Evolutionary conservation across 176 grass and related monocot genomes (phyloP), one percentile per base, ranked within the genome.

Genomic region (Aegilops bicornis): DNA sequence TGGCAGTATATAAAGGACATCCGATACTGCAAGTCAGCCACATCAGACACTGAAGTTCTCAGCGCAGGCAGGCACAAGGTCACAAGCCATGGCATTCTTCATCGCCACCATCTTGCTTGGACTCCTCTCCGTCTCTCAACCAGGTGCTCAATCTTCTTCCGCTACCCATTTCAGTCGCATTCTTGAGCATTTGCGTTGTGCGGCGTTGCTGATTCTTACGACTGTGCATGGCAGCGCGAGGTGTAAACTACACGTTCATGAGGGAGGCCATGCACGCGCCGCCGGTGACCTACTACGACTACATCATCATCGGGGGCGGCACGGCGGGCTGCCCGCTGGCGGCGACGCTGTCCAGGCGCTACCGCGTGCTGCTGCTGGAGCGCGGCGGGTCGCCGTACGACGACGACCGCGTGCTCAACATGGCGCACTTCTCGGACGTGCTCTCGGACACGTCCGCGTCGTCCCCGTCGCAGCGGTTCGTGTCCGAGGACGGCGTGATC

Each of bases 271-370:
- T 78, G 27, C 32, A 98, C 9, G 89, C 93, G 61, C 89, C 91
- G 13, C 27, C 58, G 20, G 15, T 87, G 85, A 76, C 80, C 6
- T 81, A 71, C 86, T 92, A 98, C 45, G 96, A 98, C 64, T 98
- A 98, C 84, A 95, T 98, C 87, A 24, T 98, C 50, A 68, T 98
- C 8, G 96, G 96, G 60, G 93, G 96, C 17, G 96, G 96, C 80
- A 95, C 96, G 52, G 91, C 96, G 10, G 91, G 91, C 0, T 98
- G 96, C 77, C 93, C 96, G 10, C 86, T 98, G 59, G 96, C 91
- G 7, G 91, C 96, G 19, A 98, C 96, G 16, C 86, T 98, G 47
- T 98, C 96, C 10, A 36, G 78, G 56, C 68, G 75, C 5, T 71
- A 70, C 45, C 89, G 87, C 36, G 96, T 98, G 70, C 80, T 98